Evolutionary conservation across 306 rosid species (phyloP).

Genomic region (Prunus armeniaca): DNA sequence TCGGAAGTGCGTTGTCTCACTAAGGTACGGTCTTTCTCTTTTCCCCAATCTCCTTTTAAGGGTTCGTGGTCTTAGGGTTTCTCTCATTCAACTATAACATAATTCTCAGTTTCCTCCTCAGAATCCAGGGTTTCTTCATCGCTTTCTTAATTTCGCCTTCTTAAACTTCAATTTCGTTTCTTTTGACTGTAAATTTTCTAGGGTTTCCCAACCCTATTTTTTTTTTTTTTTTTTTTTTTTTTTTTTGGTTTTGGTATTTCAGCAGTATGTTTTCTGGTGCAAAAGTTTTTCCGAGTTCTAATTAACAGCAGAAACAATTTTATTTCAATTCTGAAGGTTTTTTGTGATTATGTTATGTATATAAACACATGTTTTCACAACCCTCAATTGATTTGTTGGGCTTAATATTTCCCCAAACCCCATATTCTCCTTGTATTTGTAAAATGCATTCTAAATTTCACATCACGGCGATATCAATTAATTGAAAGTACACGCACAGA

Average conservation of each 20-base stretch:
- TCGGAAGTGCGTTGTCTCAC: neutral
- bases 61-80: neutral
- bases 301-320: neutral
- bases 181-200: neutral
- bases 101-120: neutral
- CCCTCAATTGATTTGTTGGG: neutral
- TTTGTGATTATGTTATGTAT: neutral
- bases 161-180: neutral
- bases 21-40: neutral
- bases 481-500: neutral
- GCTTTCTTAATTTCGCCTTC: neutral
- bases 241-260: no score
- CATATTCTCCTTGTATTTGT: neutral
- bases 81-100: neutral
- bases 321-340: neutral
- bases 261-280: neutral
- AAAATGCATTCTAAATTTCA: neutral
- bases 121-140: neutral
- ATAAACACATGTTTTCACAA: neutral
- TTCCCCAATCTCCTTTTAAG: neutral
- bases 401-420: neutral
- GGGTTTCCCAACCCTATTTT: neutral
- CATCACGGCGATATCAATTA: neutral
- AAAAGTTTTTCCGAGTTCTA: neutral
- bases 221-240: no score